Evolutionary conservation across 2,329 filamentous ascomycete species (phyloP), one percentile per base, ranked within the genome.

Genomic region (Pseudogymnoascus sp.): DNA sequence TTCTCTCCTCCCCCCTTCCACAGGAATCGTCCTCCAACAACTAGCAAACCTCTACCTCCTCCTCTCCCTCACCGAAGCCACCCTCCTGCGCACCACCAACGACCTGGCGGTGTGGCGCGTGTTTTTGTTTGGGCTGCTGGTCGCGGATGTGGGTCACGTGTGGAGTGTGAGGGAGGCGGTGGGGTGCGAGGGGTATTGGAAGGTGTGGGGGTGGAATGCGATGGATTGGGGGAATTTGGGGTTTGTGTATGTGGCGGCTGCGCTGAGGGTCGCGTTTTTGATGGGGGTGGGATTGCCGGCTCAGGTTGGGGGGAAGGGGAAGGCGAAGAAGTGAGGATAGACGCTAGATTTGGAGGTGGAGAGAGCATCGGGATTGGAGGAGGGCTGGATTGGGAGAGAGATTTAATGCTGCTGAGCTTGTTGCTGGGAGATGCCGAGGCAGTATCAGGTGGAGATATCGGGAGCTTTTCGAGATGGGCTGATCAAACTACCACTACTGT

Each of bases 141-240:
- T 93, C 15, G 90, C 88, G n/a, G 90, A 93, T 73, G 73, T 91
- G 35, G 90, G 89, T 3, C 90, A 93, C 74, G 76, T 93, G 63
- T 89, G 86, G 74, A 85, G 85, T 37, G 80, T 92, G 64, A 76
- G 78, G 37, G 77, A 77, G 21, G 42, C 42, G 29, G 77, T 88
- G 31, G 89, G 89, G 0, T 67, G 72, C 11, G 75, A 77, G 7
- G 77, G 90, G n/a, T 91, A 88, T 74, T 88, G 53, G 42, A 21
- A 68, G 19, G 77, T 83, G 29, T 70, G 75, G 67, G 72, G 74
- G 9, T 91, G 88, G 88, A 90, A 88, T 72, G 79, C 80, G 11
- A 88, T 88, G 65, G 85, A 86, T 67, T 83, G 81, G 79, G 88
- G 87, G 1, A 90, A 89, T 70, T 80, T 90, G 15, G 82, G 81